These are phyloP conservation scores for Beauveria varroae DNA, from an alignment of 2,329 filamentous ascomycete genomes.

Conservation along the genomic window DNA sequence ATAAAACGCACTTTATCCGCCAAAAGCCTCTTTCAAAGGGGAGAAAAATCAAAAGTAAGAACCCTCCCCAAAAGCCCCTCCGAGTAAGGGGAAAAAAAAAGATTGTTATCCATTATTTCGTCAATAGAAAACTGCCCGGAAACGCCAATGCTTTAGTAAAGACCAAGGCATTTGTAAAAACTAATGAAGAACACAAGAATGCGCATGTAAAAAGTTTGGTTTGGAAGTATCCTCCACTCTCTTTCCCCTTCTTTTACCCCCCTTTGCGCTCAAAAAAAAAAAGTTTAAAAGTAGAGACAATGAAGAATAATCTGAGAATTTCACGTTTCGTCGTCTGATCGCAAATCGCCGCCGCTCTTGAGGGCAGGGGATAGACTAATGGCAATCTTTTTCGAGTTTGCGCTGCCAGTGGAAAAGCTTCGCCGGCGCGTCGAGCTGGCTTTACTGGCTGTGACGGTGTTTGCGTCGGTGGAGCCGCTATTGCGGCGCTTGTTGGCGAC, in stretches of 20 bases:
- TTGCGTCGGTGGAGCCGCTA: constrained; percentile 43
- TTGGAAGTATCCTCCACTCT: background rate
- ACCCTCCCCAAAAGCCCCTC: background rate
- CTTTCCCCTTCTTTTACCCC: background rate
- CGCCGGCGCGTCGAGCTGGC: constrained; percentile 24
- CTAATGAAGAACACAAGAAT: background rate
- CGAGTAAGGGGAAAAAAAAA: background rate
- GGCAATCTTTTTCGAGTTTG: constrained; percentile 46
- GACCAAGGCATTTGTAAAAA: constrained; percentile 1
- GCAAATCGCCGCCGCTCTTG: constrained; percentile 28
- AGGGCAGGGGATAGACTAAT: constrained; percentile 47
- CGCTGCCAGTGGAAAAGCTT: constrained; percentile 33
- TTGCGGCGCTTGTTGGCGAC: constrained; percentile 57
- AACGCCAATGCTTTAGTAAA: constrained; percentile 8
- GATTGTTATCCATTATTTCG: constrained; percentile 9
- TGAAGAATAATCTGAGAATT: constrained; percentile 5
- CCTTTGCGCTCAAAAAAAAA: background rate
- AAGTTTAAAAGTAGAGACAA: background rate
- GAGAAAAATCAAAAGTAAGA: background rate
- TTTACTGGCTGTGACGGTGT: constrained; percentile 27
- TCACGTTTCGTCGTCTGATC: constrained; percentile 34
- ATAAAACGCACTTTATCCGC: background rate
- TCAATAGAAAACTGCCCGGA: background rate
- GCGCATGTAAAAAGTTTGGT: too few species aligned
- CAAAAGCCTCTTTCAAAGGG: background rate